phyloP scores from a whole-genome alignment of 2,329 filamentous ascomycete genomes.

The Trichothecium sympodiale region DNA sequence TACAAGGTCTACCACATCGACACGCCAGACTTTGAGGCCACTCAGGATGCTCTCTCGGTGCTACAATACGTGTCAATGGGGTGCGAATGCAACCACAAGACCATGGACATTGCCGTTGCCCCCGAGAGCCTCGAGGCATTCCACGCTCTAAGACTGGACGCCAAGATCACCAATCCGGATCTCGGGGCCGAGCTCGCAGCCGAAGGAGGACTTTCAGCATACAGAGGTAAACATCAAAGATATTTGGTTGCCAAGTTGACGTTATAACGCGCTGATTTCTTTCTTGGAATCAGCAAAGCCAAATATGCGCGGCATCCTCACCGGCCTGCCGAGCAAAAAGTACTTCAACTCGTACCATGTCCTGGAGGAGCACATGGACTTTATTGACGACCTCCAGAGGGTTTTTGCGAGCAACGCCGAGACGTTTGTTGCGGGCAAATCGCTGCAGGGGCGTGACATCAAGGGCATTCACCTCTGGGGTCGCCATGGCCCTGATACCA shows the following conservation, averaged over 20 bases:
- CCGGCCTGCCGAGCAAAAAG: conserved; percentile 3
- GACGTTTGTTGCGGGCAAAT: conserved; percentile 35
- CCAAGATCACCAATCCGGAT: conserved; percentile 11
- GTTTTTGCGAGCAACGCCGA: conserved; percentile 32
- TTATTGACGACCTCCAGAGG: conserved; percentile 30
- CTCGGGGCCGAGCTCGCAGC: conserved; percentile 13
- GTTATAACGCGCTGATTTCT: neutral
- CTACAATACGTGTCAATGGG: conserved; percentile 13
- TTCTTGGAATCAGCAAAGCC: neutral
- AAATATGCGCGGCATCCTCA: conserved; percentile 2
- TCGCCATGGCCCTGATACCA: conserved; percentile 26
- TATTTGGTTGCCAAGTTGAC: neutral
- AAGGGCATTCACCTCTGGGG: conserved; percentile 50
- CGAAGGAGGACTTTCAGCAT: conserved; percentile 11
- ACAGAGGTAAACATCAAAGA: conserved; percentile 3
- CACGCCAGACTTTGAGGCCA: conserved; percentile 6
- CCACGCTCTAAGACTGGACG: conserved; percentile 11
- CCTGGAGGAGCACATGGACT: conserved; percentile 39
- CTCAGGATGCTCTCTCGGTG: conserved; percentile 7
- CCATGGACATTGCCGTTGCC: conserved; percentile 14
- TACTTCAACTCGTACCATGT: conserved; percentile 40
- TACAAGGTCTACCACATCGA: conserved; percentile 16
- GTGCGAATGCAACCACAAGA: conserved; percentile 11
- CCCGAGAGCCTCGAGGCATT: conserved; percentile 12
- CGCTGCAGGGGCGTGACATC: conserved; percentile 40